phyloP scores from a whole-genome alignment of 805 yeast species.

The Nadsonia fulvescens region DNA sequence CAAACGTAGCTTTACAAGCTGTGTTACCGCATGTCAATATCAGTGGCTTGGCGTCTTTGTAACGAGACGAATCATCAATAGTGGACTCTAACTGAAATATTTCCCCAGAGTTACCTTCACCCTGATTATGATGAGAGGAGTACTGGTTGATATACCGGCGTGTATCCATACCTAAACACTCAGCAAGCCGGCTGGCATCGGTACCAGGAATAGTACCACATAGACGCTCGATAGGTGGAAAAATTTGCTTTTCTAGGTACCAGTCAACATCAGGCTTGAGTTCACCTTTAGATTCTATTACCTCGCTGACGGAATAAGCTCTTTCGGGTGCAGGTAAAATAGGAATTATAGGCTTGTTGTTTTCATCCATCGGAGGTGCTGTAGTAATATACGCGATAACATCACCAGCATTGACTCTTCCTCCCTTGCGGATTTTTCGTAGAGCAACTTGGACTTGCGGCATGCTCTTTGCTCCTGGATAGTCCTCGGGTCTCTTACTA shows the following conservation, averaged over 20 bases:
- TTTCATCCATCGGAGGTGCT: slow-evolving; percentile 20
- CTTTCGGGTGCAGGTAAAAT: slow-evolving; percentile 58
- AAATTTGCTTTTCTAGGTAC: slow-evolving; percentile 75
- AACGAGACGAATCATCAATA: slow-evolving; percentile 66
- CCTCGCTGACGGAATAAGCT: slow-evolving; percentile 67
- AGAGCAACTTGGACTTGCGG: slow-evolving; percentile 68
- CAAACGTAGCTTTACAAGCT: slow-evolving; percentile 39
- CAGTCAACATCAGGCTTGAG: slow-evolving; percentile 57
- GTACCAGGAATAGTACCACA: slow-evolving; percentile 74
- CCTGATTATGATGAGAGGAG: slow-evolving; percentile 17
- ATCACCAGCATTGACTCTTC: slow-evolving; percentile 71
- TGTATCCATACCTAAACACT: slow-evolving; percentile 60
- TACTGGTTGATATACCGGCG: slow-evolving; percentile 27
- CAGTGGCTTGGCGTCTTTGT: slow-evolving; percentile 42
- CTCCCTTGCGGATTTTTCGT: slow-evolving; percentile 64
- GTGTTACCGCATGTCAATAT: slow-evolving; percentile 33
- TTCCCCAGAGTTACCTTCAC: slow-evolving; percentile 6
- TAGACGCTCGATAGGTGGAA: slow-evolving; percentile 79
- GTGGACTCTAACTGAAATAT: slow-evolving; percentile 67
- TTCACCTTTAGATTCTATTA: slow-evolving; percentile 25
- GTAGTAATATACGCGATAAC: slow-evolving; percentile 80
- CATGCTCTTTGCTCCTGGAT: slow-evolving; percentile 64
- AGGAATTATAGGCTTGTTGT: slow-evolving; percentile 9
- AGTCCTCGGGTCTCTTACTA: slow-evolving; percentile 74
- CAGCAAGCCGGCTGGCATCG: slow-evolving; percentile 63